Percentiles rank a stretch among this genome's conserved stretches.
Conservation (phyloP, 1,139 yeast species). For the Geotrichum restrictum region DNA sequence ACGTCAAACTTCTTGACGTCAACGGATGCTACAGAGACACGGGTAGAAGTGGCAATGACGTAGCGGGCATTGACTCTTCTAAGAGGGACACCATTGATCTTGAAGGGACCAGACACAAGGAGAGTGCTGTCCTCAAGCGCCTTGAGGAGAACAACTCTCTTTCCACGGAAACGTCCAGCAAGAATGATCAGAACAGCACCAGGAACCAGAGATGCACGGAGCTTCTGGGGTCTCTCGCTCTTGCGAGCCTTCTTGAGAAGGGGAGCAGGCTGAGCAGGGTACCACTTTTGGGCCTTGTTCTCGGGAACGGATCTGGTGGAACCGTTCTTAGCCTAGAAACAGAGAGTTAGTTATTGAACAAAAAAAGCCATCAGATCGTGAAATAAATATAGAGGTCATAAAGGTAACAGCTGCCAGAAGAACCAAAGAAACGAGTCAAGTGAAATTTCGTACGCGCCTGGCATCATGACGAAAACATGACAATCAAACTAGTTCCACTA, state of each 20-base stretch:
- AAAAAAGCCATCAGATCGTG: not conserved
- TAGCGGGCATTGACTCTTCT: constrained; percentile 99
- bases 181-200: constrained; percentile 97
- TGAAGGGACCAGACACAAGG: constrained; percentile 98
- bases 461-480: not conserved
- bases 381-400: not conserved
- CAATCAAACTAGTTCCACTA: no score
- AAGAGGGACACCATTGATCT: constrained; percentile 99
- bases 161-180: constrained; percentile 99
- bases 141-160: constrained; percentile 99
- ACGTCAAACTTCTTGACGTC: constrained; percentile 90
- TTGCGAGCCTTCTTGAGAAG: constrained; percentile 60
- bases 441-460: no score
- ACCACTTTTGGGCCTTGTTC: constrained; percentile 74
- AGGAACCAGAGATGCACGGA: constrained; percentile 95
- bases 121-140: constrained; percentile 97
- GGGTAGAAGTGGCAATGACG: constrained; percentile 98
- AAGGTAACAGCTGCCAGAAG: no score
- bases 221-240: constrained; percentile 89
- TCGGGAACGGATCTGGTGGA: constrained; percentile 24
- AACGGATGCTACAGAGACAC: constrained; percentile 72
- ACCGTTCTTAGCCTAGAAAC: constrained; percentile 20
- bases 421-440: no score
- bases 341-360: constrained; percentile 2
- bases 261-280: constrained; percentile 91